Percentiles rank a stretch among this genome's conserved stretches.
Evolutionary conservation across 2,329 filamentous ascomycete species (phyloP).

Genomic region (Cladosporium phlei): DNA sequence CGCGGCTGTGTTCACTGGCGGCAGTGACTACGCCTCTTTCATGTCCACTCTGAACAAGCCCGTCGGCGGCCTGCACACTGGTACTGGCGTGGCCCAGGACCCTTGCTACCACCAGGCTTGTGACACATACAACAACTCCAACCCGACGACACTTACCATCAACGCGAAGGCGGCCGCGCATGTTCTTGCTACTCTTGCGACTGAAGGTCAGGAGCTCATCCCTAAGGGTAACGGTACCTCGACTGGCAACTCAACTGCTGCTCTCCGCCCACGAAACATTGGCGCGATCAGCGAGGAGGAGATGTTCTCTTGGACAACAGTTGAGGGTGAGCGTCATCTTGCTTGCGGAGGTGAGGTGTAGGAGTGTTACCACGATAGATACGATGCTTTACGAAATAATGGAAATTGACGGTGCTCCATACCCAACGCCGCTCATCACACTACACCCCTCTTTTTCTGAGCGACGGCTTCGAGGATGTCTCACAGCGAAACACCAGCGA

Average conservation of each 20-base stretch:
- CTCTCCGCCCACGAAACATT: slow-evolving; percentile 17
- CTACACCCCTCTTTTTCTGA: no score
- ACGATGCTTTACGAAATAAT: no score
- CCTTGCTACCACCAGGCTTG: slow-evolving; percentile 34
- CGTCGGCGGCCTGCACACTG: slow-evolving; percentile 37
- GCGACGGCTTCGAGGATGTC: no score
- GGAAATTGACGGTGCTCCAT: no score
- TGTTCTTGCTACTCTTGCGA: slow-evolving; percentile 16
- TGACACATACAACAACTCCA: slow-evolving; percentile 34
- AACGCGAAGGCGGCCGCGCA: slow-evolving; percentile 13
- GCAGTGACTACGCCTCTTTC: slow-evolving; percentile 36
- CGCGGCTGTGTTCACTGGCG: slow-evolving; percentile 33
- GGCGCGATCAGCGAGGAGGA: slow-evolving; percentile 10
- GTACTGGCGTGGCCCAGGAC: slow-evolving; percentile 35
- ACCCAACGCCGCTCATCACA: no score
- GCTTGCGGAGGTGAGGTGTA: slow-evolving; percentile 14
- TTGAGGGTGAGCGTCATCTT: slow-evolving; percentile 13
- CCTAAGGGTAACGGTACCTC: slow-evolving; percentile 37
- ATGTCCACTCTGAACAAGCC: slow-evolving; percentile 34
- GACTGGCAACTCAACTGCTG: slow-evolving; percentile 32
- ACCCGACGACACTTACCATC: slow-evolving; percentile 14
- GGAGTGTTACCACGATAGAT: no score
- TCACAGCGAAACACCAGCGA: no score
- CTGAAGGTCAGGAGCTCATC: slow-evolving; percentile 30
- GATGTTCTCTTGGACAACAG: slow-evolving; percentile 13